Base-by-base conservation (phyloP, 305 asterid species). In the Fraxinus angustifolia region DNA sequence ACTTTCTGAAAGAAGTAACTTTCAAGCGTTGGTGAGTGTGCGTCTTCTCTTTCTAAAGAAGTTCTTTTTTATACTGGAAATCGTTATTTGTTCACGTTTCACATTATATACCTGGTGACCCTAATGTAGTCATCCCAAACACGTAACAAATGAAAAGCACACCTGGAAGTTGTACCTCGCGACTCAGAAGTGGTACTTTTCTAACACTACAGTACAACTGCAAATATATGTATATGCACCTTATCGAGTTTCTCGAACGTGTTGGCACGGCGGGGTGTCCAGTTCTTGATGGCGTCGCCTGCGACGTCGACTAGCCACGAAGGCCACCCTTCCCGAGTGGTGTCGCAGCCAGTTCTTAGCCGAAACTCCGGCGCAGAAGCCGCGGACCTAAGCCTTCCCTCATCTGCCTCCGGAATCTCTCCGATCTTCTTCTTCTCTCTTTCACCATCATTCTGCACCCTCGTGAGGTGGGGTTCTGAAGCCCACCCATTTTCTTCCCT, bases 391-490 rank as follows among this genome's bases (percentile, higher is more conserved):
- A 17, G 28, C 68, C 12, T 3, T 58, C 11, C 30, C 26, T 17
- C 30, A 17, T 19, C 68, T 19, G 28, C 68, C 30, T 58, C 30
- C 26, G 68, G 68, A 58, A 58, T 19, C 68, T 58, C 68, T 58
- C 28, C 11, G 30, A 19, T 6, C 68, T 58, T 58, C 26, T 58
- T 58, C 68, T 58, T 92, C 97, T 82, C 97, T 19, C 68, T 58
- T 58, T 19, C 68, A 1, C 62, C 84, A 56, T 45, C 87, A 65
- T 72, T 79, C 84, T 42, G 80, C 75, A 34, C 86, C 82, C 81
- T 19, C 23, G 6, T 85, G 65, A 79, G 34, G 74, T 82, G 45
- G 50, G 85, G 28, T 28, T 70, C 88, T 4, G 86, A 74, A 75
- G 38, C 82, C 81, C 83, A 76, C 31, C 81, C 86, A 7, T 11